Percentiles rank a stretch among this genome's conserved stretches.
Conservation (phyloP, 192 early-diverging fungal genomes). For the Backusella westeae region DNA sequence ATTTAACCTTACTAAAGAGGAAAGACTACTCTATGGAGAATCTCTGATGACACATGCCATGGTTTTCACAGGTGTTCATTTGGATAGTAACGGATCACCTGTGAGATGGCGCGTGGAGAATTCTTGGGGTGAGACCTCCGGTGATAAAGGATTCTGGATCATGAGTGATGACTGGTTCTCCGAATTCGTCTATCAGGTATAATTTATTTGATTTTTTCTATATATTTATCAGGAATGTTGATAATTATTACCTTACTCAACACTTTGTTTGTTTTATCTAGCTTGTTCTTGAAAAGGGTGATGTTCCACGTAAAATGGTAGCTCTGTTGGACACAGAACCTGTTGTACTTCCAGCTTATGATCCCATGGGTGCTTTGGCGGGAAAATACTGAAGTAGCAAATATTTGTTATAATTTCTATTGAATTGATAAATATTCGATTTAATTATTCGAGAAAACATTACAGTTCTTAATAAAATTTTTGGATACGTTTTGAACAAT, state of each 20-base stretch:
- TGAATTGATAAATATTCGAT: neutral
- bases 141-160: slow-evolving; percentile 72
- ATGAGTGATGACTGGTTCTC: slow-evolving; percentile 80
- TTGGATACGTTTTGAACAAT: neutral
- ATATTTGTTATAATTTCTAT: neutral
- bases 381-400: neutral
- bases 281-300: slow-evolving; percentile 70
- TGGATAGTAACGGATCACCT: slow-evolving; percentile 58
- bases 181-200: slow-evolving; percentile 71
- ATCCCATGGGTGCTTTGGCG: slow-evolving; percentile 77
- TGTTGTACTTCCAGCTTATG: slow-evolving; percentile 70
- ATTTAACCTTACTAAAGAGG: slow-evolving; percentile 60
- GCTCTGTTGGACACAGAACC: slow-evolving; percentile 63
- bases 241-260: neutral
- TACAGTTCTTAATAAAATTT: neutral
- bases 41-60: slow-evolving; percentile 80
- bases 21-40: slow-evolving; percentile 71
- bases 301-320: slow-evolving; percentile 57
- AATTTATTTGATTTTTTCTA: neutral
- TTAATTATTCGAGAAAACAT: neutral
- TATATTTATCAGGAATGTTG: neutral
- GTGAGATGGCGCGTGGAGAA: slow-evolving; percentile 80
- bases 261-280: slow-evolving; percentile 21
- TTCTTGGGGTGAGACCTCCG: slow-evolving; percentile 44
- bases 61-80: slow-evolving; percentile 76